Conservation (phyloP, 2,329 filamentous ascomycete genomes). For the Hymenoscyphus albidus region DNA sequence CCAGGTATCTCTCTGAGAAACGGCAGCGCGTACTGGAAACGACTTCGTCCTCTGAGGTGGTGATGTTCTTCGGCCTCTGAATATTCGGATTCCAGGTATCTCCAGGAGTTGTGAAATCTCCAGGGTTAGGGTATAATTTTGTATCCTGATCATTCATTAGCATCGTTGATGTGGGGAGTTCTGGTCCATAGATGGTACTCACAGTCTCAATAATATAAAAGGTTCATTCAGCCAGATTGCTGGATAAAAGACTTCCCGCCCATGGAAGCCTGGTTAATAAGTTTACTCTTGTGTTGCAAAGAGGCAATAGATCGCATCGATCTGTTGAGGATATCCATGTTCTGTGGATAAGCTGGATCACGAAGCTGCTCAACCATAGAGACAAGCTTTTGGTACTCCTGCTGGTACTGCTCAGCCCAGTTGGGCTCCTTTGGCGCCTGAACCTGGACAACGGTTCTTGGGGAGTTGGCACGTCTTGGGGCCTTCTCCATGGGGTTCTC, state of each 20-base stretch:
- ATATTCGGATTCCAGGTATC: background rate
- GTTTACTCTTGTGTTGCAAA: constrained; percentile 31
- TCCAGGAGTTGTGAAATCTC: background rate
- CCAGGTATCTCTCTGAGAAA: background rate
- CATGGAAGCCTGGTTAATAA: constrained; percentile 13
- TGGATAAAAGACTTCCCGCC: constrained; percentile 19
- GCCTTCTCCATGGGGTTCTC: constrained; percentile 27
- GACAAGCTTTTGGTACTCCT: constrained; percentile 28
- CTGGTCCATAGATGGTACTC: background rate
- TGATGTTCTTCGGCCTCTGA: background rate
- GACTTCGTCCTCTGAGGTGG: constrained; percentile 8
- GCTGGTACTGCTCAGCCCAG: constrained; percentile 29
- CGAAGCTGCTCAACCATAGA: constrained; percentile 29
- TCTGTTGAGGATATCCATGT: constrained; percentile 26
- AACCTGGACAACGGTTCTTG: constrained; percentile 21
- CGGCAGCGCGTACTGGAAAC: constrained; percentile 24
- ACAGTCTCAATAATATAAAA: constrained; percentile 1
- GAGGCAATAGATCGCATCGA: constrained; percentile 30
- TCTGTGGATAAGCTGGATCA: constrained; percentile 28
- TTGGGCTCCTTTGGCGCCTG: constrained; percentile 28
- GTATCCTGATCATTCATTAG: background rate
- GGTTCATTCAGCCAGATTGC: constrained; percentile 27
- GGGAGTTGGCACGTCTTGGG: constrained; percentile 27
- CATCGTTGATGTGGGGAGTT: background rate
- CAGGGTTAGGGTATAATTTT: background rate